Evolutionary conservation across 257 asterid genomes (phyloP), one percentile per base, ranked within the genome.

Genomic region (Eucommia ulmoides): DNA sequence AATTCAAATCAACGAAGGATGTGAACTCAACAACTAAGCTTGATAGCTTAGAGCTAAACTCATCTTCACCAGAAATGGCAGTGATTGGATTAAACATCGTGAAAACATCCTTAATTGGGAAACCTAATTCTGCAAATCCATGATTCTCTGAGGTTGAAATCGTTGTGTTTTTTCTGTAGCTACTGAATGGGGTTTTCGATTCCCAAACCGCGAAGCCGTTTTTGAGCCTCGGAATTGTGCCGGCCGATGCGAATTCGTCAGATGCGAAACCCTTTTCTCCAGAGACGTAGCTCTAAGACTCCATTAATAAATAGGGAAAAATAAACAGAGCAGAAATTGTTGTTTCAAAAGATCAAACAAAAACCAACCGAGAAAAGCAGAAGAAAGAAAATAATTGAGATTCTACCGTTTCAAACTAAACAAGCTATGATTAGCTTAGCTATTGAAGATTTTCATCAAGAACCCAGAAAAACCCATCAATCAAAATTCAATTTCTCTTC

Each of bases 1-100:
- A 48, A 42, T 72, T 64, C 67, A 72, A 48, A 58, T 72, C 79
- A 60, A 72, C 55, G 7, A 72, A n/a, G n/a, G n/a, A 49, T 41
- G 72, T 54, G 38, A 68, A 56, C 29, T 67, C 42, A 60, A 54
- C 41, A 54, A 20, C 49, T 50, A 66, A 62, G 53, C 52, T 49
- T 29, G 74, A 71, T 22, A 56, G 55, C 62, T 60, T 70, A 49
- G 69, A 57, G 58, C 50, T 57, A 19, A 71, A 67, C 11, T 60
- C 54, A 51, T 71, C 46, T 51, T 62, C 71, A 51, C 62, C 52
- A 11, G 65, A 33, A 51, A 53, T 51, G 20, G 53, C 49, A 56
- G 52, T 48, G 60, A 61, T n/a, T 51, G 20, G 55, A 19, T 35
- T 54, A 14, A 8, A 55, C n/a, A 61, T 58, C 53, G 45, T 55